phyloP scores from a whole-genome alignment of 192 early-diverging fungal genomes.

The Rhizophagus clarus region DNA sequence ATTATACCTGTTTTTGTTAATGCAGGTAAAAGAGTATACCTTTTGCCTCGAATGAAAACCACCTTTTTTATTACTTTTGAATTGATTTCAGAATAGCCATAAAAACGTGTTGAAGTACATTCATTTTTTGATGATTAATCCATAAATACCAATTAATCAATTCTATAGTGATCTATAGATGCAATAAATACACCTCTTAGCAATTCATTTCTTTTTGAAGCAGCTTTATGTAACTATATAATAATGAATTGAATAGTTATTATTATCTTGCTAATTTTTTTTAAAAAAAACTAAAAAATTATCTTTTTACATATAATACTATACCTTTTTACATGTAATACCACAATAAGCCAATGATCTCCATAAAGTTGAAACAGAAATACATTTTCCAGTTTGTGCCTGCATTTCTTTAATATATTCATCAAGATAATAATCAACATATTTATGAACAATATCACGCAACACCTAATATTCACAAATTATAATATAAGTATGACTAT shows the following conservation, averaged over 20 bases:
- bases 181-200: not conserved
- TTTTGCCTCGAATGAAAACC: not conserved
- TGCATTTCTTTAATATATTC: not conserved
- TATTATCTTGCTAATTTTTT: no score
- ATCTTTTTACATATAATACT: no score
- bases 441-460: not conserved
- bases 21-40: constrained; percentile 16
- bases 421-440: constrained; percentile 12
- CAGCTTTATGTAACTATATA: constrained; percentile 21
- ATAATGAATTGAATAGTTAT: not conserved
- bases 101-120: not conserved
- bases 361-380: constrained; percentile 14
- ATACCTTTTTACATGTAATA: constrained; percentile 21
- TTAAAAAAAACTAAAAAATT: not conserved
- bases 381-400: not conserved
- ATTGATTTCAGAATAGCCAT: constrained; percentile 3
- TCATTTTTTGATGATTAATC: constrained; percentile 11
- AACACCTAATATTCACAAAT: not conserved
- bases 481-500: not conserved
- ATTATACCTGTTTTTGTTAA: not conserved
- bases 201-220: not conserved
- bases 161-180: not conserved
- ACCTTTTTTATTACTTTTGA: not conserved
- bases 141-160: constrained; percentile 1
- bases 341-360: not conserved